These are phyloP conservation scores for Cochlearia excelsa DNA, from an alignment of 345 rosid species.

Conservation along the genomic window DNA sequence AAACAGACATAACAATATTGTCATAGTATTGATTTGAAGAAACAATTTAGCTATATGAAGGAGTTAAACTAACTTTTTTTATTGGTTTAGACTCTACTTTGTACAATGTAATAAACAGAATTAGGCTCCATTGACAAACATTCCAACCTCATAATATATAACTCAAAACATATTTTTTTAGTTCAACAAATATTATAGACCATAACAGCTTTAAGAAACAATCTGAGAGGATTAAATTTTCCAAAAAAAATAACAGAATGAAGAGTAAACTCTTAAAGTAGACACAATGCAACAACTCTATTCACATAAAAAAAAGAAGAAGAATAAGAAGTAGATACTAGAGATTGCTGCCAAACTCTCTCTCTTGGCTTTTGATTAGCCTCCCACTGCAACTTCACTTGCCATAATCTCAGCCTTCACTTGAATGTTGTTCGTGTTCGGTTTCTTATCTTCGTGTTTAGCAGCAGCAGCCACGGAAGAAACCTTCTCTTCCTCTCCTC, in stretches of 20 bases:
- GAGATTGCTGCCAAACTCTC: slow-evolving; percentile 16
- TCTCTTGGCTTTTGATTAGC: slow-evolving; percentile 34
- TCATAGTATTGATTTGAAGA: too few relatives aligned
- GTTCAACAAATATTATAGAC: slow-evolving; percentile 13
- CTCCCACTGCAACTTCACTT: slow-evolving; percentile 61
- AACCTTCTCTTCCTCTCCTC: slow-evolving; percentile 36
- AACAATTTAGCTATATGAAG: too few relatives aligned
- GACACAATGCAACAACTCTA: slow-evolving; percentile 19
- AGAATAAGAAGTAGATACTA: not conserved
- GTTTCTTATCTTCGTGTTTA: slow-evolving; percentile 31
- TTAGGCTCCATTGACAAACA: not conserved
- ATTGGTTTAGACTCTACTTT: too few relatives aligned
- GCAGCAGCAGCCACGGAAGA: slow-evolving; percentile 29
- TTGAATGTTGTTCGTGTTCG: slow-evolving; percentile 36
- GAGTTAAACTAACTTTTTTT: too few relatives aligned
- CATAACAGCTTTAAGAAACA: slow-evolving; percentile 25
- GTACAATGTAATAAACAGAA: too few relatives aligned
- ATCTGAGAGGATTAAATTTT: slow-evolving; percentile 16
- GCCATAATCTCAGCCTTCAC: slow-evolving; percentile 54
- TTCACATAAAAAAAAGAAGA: slow-evolving; percentile 18
- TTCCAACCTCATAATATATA: not conserved
- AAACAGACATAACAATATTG: too few relatives aligned
- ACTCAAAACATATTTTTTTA: not conserved
- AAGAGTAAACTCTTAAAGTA: slow-evolving; percentile 27
- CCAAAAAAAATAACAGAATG: slow-evolving; percentile 11